These are phyloP conservation scores for Naganishia vishniacii DNA, from an alignment of 768 basidiomycete species.

Conservation along the genomic window DNA sequence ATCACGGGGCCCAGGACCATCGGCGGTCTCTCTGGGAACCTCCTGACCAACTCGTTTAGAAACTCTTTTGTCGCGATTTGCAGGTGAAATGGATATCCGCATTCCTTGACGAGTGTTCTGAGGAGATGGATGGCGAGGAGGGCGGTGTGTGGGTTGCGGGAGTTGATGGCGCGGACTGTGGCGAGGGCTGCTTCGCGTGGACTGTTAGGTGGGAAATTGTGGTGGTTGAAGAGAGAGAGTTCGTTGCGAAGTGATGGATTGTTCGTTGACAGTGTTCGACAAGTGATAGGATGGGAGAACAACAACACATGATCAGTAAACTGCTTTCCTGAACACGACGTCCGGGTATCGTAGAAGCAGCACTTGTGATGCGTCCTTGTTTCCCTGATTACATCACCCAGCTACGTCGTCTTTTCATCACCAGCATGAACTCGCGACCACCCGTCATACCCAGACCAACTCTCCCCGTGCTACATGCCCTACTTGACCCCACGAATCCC, in stretches of 20 bases:
- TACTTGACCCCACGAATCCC: neutral
- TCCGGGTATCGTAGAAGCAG: too few relatives aligned
- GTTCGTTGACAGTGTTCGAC: neutral
- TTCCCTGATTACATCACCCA: too few relatives aligned
- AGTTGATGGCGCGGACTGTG: conserved; percentile 76
- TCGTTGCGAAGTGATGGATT: neutral
- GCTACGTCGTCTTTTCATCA: too few relatives aligned
- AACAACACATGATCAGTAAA: too few relatives aligned
- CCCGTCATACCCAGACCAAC: too few relatives aligned
- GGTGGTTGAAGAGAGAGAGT: neutral
- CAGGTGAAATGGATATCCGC: conserved; percentile 94
- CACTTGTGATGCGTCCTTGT: too few relatives aligned
- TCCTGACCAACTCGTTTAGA: conserved; percentile 92
- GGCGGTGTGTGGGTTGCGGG: conserved; percentile 85
- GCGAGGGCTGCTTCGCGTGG: conserved; percentile 87
- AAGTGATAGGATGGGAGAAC: too few relatives aligned
- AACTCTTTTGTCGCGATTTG: conserved; percentile 97
- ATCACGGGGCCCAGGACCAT: conserved; percentile 91
- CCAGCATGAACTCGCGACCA: too few relatives aligned
- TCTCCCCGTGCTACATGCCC: neutral
- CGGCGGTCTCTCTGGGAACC: conserved; percentile 95
- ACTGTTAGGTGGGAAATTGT: conserved; percentile 49
- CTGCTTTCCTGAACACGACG: too few relatives aligned
- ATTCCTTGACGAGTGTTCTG: conserved; percentile 86
- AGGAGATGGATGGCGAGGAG: conserved; percentile 76